Evolutionary conservation across 2,329 filamentous ascomycete genomes (phyloP), one percentile per base, ranked within the genome.

Genomic region (Pestalotiopsis sp.): DNA sequence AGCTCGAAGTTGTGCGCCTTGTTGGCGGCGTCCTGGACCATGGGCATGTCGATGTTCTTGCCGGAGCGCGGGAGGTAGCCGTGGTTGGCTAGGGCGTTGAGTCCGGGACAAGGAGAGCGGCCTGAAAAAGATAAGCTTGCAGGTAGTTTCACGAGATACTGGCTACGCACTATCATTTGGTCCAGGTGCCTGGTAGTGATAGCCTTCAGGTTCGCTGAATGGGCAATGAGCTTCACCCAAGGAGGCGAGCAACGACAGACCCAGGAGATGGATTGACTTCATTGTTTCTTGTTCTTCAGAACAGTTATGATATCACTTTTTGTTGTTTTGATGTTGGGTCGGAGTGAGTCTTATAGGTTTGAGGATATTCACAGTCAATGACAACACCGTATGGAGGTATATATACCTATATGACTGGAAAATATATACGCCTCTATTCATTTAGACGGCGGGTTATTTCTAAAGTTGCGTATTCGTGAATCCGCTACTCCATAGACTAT

Each of bases 21-120:
- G n/a, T n/a, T 9, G 12, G 36, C 31, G 3, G 31, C 60, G 7
- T n/a, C 5, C 23, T 23, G 38, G 17, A 63, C n/a, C 20, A 41
- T 63, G 31, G 31, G 3, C 20, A 41, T 7, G 14, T 63, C 60
- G 27, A 63, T 63, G 36, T 45, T 45, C 31, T 63, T 63, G 27
- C 64, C 64, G 31, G 59, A 36, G 13, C 38, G 45, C 3, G 64
- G 64, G 17, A 66, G 64, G 31, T 17, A 59, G 13, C 64, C 64
- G 20, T 66, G 64, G 49, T 66, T 66, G 13, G 64, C 64, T 2
- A 66, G 52, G n/a, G 45, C 52, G 23, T 66, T 66, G 31, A 66
- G 64, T 1, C 45, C 52, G 5, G 64, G 64, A 39, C 64, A 66
- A 4, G 64, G 64, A 2, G 60, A 63, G 5, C 60, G 60, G 6